phyloP scores from a whole-genome alignment of 495 filamentous ascomycete species.

The Penicillium herquei region DNA sequence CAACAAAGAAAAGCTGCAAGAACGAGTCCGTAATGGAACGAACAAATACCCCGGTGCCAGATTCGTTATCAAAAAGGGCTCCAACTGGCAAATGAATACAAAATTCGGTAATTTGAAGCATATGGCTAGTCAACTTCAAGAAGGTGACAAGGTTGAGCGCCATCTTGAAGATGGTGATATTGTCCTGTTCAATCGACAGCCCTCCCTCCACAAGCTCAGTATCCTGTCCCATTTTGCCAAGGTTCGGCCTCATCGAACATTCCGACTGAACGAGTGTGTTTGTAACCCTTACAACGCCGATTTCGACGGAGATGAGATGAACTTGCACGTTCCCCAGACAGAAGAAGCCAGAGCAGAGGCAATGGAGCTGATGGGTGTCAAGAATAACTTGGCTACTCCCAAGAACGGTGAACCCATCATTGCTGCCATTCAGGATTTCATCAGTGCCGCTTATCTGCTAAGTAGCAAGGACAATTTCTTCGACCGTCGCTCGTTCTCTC shows the following conservation, averaged over 20 bases:
- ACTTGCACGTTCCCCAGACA: constrained; percentile 95
- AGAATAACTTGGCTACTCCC: constrained; percentile 90
- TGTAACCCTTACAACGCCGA: constrained; percentile 99
- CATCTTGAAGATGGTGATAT: constrained; percentile 96
- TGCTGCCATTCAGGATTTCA: constrained; percentile 97
- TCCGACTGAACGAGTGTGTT: constrained; percentile 96
- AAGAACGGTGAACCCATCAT: constrained; percentile 99
- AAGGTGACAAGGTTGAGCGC: constrained; percentile 88
- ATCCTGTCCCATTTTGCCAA: constrained; percentile 94
- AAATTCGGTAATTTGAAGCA: constrained; percentile 68
- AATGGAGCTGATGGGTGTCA: constrained; percentile 96
- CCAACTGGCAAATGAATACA: constrained; percentile 66
- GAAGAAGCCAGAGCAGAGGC: constrained; percentile 95
- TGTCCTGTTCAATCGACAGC: constrained; percentile 96
- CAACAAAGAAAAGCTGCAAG: constrained; percentile 78
- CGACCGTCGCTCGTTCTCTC: constrained; percentile 78
- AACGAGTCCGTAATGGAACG: constrained; percentile 68
- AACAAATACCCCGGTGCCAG: constrained; percentile 85
- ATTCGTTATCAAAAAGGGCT: constrained; percentile 69
- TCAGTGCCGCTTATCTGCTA: constrained; percentile 87
- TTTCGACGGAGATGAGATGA: constrained; percentile 99
- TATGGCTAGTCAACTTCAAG: constrained; percentile 66
- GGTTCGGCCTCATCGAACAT: constrained; percentile 92
- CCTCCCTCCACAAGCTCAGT: constrained; percentile 95
- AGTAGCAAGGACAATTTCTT: constrained; percentile 94